A percentile compares a stretch with the other conserved stretches of the same genome.
Evolutionary conservation across 805 yeast species (phyloP).

Genomic region (Citeromyces matritensis): DNA sequence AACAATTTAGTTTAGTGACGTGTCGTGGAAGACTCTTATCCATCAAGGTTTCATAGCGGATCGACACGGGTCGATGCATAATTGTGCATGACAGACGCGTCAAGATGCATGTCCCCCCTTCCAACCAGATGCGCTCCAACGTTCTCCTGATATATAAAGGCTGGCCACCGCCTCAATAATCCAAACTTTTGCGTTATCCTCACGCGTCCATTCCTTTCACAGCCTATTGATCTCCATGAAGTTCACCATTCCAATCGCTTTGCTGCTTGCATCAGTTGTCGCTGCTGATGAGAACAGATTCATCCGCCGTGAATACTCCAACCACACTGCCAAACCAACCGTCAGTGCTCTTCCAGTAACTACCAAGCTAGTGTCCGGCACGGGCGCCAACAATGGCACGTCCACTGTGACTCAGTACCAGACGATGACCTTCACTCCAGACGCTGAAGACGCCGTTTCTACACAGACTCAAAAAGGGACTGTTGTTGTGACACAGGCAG

Average conservation of each 20-base stretch:
- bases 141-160: too few relatives aligned
- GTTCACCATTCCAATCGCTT: neutral
- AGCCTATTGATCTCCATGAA: neutral
- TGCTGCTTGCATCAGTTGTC: neutral
- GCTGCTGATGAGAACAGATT: slow-evolving; percentile 1
- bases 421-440: neutral
- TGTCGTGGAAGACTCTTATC: too few relatives aligned
- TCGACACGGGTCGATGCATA: too few relatives aligned
- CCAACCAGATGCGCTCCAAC: too few relatives aligned
- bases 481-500: slow-evolving; percentile 2
- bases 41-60: too few relatives aligned
- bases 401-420: too few relatives aligned
- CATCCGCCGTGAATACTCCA: slow-evolving; percentile 2
- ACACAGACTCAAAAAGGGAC: slow-evolving; percentile 4
- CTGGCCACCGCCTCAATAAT: too few relatives aligned
- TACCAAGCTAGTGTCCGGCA: neutral
- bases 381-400: neutral
- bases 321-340: neutral
- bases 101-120: too few relatives aligned
- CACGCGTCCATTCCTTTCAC: slow-evolving; percentile 10
- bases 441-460: slow-evolving; percentile 6
- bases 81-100: too few relatives aligned
- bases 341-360: neutral
- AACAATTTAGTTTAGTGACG: too few relatives aligned
- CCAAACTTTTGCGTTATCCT: slow-evolving; percentile 2